Conservation (phyloP, 257 asterid species). For the Salvia hispanica region DNA sequence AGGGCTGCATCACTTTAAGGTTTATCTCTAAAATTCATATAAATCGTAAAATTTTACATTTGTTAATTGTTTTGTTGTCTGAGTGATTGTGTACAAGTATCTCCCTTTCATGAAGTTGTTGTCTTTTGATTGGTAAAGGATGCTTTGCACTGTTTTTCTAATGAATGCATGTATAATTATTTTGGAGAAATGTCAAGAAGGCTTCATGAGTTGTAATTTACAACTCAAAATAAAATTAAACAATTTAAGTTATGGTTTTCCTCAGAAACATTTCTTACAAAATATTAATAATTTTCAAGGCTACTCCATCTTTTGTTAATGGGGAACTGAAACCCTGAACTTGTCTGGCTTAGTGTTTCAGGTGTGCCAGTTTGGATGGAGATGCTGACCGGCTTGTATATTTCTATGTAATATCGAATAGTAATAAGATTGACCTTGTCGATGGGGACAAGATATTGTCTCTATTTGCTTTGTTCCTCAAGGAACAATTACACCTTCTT, state of each 20-base stretch:
- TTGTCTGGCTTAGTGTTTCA: constrained; percentile 58
- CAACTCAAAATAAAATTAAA: constrained; percentile 1
- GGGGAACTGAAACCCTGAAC: constrained; percentile 34
- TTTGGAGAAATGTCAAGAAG: constrained; percentile 13
- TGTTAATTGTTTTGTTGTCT: not conserved
- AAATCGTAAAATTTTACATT: not conserved
- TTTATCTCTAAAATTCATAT: constrained; percentile 1
- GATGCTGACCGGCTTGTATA: constrained; percentile 97
- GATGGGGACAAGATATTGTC: constrained; percentile 98
- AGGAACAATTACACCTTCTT: constrained; percentile 69
- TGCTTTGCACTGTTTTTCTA: not conserved
- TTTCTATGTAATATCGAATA: constrained; percentile 58
- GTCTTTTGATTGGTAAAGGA: constrained; percentile 20
- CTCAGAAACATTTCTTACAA: constrained; percentile 18
- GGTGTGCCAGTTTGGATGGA: constrained; percentile 98
- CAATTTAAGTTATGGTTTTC: not conserved
- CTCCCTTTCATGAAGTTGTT: not conserved
- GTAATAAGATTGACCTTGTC: constrained; percentile 71
- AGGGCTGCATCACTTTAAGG: not conserved
- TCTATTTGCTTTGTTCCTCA: constrained; percentile 76
- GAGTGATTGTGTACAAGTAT: constrained; percentile 23
- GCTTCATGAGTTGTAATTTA: constrained; percentile 9
- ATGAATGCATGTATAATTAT: not conserved
- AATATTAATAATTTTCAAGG: not conserved
- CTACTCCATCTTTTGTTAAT: constrained; percentile 9